Evolutionary conservation across 441 rosid species (phyloP), one percentile per base, ranked within the genome.

Genomic region (Syzygium malaccense): DNA sequence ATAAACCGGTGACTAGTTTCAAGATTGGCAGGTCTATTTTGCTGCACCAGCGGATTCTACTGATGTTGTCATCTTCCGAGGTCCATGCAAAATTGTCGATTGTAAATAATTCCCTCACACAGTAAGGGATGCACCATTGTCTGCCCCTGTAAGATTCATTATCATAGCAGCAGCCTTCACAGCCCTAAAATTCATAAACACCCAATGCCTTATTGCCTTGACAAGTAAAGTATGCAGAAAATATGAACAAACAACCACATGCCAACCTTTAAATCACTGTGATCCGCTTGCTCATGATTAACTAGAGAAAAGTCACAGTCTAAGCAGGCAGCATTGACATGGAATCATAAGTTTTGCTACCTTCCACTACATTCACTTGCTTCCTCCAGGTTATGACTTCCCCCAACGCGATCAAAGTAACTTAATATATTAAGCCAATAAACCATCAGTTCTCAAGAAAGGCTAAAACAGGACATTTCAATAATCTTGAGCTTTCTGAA

Each of bases 111-210:
- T 85, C 15, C 28, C 62, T 96, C 90, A 96, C 88, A 96, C 97
- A 0, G 98, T 97, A 25, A 97, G 98, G 62, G 98, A 97, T 30
- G 98, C 94, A 45, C 99, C 99, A 89, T 96, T 98, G 90, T 98
- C 99, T 32, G 98, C 96, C 11, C 92, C 96, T 7, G 97, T 92
- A 88, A 98, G 96, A 93, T 97, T 98, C 87, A 97, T 93, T 88
- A 97, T 96, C 97, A 95, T 92, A 10, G 96, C 94, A 30, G 98
- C 98, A 88, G 99, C 99, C 94, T 96, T 98, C 89, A 87, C 86
- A 88, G 98, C 98, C 99, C 99, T 97, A 92, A 89, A 41, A 68
- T 78, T 7, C 30, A 45, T 13, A 1, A 78, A 14, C 53, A 41
- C 84, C 2, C 11, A 1, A 78, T 78, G 84, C 6, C 30, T 78